Base-by-base conservation (phyloP, 2,329 filamentous ascomycete species). In the Aspergillus pseudoterreus region DNA sequence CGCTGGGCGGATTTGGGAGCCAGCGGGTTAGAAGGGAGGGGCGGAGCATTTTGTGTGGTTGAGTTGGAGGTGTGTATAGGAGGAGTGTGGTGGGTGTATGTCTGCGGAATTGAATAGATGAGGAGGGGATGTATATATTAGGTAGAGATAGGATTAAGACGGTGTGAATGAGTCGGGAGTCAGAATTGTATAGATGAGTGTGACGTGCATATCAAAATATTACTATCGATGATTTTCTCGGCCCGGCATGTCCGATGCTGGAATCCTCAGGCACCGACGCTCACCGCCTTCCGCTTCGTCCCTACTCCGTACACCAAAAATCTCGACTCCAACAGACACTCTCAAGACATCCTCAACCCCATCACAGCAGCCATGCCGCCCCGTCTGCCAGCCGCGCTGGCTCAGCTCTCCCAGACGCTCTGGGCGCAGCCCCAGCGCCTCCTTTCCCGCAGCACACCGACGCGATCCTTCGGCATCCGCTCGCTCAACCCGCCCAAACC, bases 401-500 rank as follows among this genome's bases (percentile, higher is more conserved):
- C 62, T 12, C 66, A 65, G 61, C 64, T 70, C 54, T 59, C 63
- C 38, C 56, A 58, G 5, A 57, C 52, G 32, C 51, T 63, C 32
- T 62, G 60, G 56, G 54, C 51, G 21, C 54, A 53, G 19, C 55
- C 63, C 36, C 64, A 61, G 55, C 22, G 6, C 22, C 59, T 58
- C 38, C 32, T 61, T n/a, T 49, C 59, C 27, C 45, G 56, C 51
- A 55, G 49, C 30, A 57, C 55, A 45, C 49, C 62, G n/a, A 64
- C 66, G 52, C 71, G 75, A 49, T 59, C 63, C 35, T 75, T 78
- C 57, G 75, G 77, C 55, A 84, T 85, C 65, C 78, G 78, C 67
- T 82, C 82, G n/a, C 77, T 83, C 60, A 78, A 78, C 55, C 73
- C 71, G n/a, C 78, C 76, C 41, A 74, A 73, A 59, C 64, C 71